phyloP scores from a whole-genome alignment of 805 yeast genomes.

The Ogataea polymorpha region DNA sequence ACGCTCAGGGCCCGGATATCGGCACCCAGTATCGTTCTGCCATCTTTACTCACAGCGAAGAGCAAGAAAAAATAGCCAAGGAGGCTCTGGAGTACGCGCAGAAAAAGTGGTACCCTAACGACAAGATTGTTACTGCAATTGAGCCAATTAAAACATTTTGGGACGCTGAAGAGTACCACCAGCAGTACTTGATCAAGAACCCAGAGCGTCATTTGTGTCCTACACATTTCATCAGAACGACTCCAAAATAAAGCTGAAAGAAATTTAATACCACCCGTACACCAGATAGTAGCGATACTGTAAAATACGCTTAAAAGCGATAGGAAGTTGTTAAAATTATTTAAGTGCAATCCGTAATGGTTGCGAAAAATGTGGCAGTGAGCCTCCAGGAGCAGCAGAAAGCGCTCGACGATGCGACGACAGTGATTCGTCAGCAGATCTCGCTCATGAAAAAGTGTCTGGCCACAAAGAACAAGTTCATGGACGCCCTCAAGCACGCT shows the following conservation, averaged over 20 bases:
- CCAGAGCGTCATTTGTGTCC: constrained; percentile 91
- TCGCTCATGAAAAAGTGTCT: constrained; percentile 73
- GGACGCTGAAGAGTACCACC: constrained; percentile 97
- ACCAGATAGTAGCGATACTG: constrained; percentile 1
- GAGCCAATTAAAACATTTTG: constrained; percentile 68
- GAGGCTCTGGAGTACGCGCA: constrained; percentile 54
- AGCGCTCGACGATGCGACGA: constrained; percentile 42
- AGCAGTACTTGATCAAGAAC: constrained; percentile 71
- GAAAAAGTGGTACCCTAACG: constrained; percentile 69
- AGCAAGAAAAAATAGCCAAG: constrained; percentile 41
- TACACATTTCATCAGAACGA: constrained; percentile 73
- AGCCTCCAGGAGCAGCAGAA: constrained; percentile 28
- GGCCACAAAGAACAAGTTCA: constrained; percentile 58
- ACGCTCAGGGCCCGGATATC: constrained; percentile 80
- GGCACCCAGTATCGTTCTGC: constrained; percentile 93
- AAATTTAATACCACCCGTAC: constrained; percentile 5
- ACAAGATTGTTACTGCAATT: constrained; percentile 65
- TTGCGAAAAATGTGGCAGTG: constrained; percentile 13
- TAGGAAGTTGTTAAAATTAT: constrained; percentile 3
- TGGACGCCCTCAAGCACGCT: constrained; percentile 88
- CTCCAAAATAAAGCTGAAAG: constrained; percentile 38
- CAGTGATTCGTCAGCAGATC: constrained; percentile 65
- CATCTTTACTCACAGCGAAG: constrained; percentile 58
- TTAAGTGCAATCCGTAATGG: constrained; percentile 7
- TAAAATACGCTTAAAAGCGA: constrained; percentile 7